Evolutionary conservation across 2,329 filamentous ascomycete genomes (phyloP), one percentile per base, ranked within the genome.

Genomic region (Xylaria sp.): DNA sequence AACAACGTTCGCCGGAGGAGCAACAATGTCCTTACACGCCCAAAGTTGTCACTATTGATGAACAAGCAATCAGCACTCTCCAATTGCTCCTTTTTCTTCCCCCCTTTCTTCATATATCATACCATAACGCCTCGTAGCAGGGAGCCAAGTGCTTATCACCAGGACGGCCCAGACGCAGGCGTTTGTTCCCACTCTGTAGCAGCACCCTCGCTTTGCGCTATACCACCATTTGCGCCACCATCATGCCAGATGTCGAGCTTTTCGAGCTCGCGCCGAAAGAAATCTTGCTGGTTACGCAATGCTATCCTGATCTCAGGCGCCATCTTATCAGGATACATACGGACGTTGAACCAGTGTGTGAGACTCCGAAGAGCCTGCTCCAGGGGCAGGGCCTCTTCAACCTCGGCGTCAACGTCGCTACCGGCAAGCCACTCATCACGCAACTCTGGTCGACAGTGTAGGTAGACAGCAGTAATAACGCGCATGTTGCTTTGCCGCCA

Each of bases 401-500:
- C 93, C 68, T 97, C 94, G 0, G 90, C 91, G 70, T 99, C 95
- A 1, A 98, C 88, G 73, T 97, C 93, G 62, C 90, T 90, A 4
- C 94, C 94, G 0, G 91, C 88, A 1, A 98, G 83, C 94, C 95
- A 98, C 77, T 97, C 95, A 73, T 99, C 95, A 29, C 94, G 85
- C 46, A 99, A 83, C 75, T 98, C 94, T 0, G 94, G 94, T 7
- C 93, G 85, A 73, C 94, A 97, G 78, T 97, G 92, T 49, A 99
- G 82, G 76, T 97, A 99, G 1, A 99, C 92, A 3, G 93, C 93
- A 0, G 95, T 99, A 73, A 99, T 99, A 72, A 98, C 93, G 57
- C 94, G 91, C 95, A 99, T 99, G 77, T 99, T 98, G 69, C 88
- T 89, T 79, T 98, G 95, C 13, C 95, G 89, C 95, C 95, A 99